Evolutionary conservation across 2,329 filamentous ascomycete species (phyloP), one percentile per base, ranked within the genome.

Genomic region (Talaromyces islandicus): DNA sequence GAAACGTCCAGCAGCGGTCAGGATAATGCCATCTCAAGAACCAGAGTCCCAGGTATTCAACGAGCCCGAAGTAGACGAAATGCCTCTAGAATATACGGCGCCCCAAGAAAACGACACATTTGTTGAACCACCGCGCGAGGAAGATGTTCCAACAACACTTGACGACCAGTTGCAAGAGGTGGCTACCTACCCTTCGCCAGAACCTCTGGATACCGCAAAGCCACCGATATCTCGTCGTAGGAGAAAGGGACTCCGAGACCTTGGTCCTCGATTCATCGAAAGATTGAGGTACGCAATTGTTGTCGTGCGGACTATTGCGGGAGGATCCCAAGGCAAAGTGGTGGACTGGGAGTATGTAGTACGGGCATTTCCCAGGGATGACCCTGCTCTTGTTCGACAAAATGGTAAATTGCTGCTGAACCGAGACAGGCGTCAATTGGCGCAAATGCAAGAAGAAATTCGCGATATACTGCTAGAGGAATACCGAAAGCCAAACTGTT

Each of bases 281-380:
- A 76, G 70, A 32, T 65, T 81, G 30, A 72, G 74, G 60, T 68
- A 73, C 38, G 75, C 78, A 10, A 75, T 81, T 24, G 72, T 77
- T 29, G 77, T 76, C 10, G 71, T 81, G 24, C 74, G 78, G 27
- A 71, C 75, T 0, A 62, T 81, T 30, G 75, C 77, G 17, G 79
- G 79, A 19, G 79, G 79, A 0, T 50, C 72, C 5, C 74, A 80
- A 32, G 73, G 71, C 5, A 75, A 67, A 59, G 65, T 71, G 29
- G 67, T 81, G 32, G 77, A 82, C 60, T 81, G 79, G 78, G 62
- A 70, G 0, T 68, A 81, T n/a, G 71, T 81, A 9, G 64, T 68
- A 7, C 67, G 69, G 30, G 67, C 74, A 55, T 80, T 80, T 60
- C 78, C 77, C 2, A 69, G 72, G 1, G 67, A 74, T 53, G 72